Percentiles rank a stretch among this genome's conserved stretches.
Conservation (phyloP, 257 asterid genomes). For the Jacaranda mimosifolia region DNA sequence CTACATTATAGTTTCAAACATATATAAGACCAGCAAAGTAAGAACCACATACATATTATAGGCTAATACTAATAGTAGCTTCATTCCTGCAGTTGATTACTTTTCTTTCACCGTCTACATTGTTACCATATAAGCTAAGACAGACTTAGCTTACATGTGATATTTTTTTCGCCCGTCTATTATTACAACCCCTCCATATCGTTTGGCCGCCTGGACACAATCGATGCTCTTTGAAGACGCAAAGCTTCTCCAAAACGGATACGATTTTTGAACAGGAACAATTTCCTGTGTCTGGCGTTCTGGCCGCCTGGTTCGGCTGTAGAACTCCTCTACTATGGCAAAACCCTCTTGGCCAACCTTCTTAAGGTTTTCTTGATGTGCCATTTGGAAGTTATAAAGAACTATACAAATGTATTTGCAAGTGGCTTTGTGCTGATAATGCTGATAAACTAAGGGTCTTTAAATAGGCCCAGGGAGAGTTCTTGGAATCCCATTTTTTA, state of each 20-base stretch:
- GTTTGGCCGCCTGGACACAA: conserved; percentile 54
- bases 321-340: conserved; percentile 38
- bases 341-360: conserved; percentile 61
- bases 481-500: conserved; percentile 24
- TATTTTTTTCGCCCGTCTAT: conserved; percentile 38
- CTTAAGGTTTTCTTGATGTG: conserved; percentile 44
- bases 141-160: background rate
- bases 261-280: conserved; percentile 23
- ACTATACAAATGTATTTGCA: background rate
- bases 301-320: conserved; percentile 26
- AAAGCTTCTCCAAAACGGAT: conserved; percentile 36
- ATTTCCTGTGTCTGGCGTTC: conserved; percentile 36
- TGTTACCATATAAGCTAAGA: background rate
- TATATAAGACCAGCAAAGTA: conserved; percentile 1
- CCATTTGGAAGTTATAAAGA: conserved; percentile 39
- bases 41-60: background rate
- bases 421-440: conserved; percentile 22
- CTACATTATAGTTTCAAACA: conserved; percentile 14
- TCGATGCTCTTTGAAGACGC: conserved; percentile 47
- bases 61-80: background rate
- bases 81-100: background rate
- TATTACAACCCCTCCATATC: conserved; percentile 48
- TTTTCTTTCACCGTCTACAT: background rate
- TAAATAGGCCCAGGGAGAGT: conserved; percentile 31
- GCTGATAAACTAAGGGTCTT: conserved; percentile 19